Base-by-base conservation (phyloP, 345 rosid genomes). In the Dimocarpus longan region DNA sequence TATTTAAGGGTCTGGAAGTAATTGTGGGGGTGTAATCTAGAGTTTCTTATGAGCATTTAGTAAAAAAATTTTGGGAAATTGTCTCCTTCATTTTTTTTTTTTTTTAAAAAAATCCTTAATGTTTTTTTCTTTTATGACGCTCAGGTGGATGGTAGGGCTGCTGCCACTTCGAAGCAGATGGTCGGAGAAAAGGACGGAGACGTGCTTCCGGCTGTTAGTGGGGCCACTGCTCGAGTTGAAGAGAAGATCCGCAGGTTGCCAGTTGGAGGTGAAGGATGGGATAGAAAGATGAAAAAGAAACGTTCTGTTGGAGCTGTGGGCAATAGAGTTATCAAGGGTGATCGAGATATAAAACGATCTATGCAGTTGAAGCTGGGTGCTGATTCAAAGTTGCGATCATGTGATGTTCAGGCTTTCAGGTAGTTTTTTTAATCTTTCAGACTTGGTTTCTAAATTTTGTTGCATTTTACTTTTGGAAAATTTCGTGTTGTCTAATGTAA, bases 211-310 rank as follows among this genome's bases (percentile, higher is more conserved):
- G 85, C 85, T 83, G 80, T 83, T 79, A 84, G 82, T 85, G 97
- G 86, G 26, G 86, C 81, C 66, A 42, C 90, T 66, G 82, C 76
- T 82, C 85, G 87, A 72, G 78, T 79, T 68, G 98, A 91, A 78
- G 99, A 91, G 81, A 96, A 91, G 89, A 92, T 92, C 32, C 93
- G 90, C 72, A 90, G 87, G 84, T 81, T 94, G 81, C 93, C 97
- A 60, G 87, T 90, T 80, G 93, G 91, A 77, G 93, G 97, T 77
- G 99, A 96, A 81, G 95, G 91, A 83, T 94, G 99, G 98, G 99
- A 94, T 68, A 90, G 87, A 78, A 96, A 88, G 87, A 90, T 90
- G 88, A 96, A 93, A 85, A 90, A 92, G 83, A 96, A 90, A 83
- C 93, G 97, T 67, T 96, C 99, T 85, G 92, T 93, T 85, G 95